phyloP scores from a whole-genome alignment of 306 rosid genomes.

The Quercus engelmannii region DNA sequence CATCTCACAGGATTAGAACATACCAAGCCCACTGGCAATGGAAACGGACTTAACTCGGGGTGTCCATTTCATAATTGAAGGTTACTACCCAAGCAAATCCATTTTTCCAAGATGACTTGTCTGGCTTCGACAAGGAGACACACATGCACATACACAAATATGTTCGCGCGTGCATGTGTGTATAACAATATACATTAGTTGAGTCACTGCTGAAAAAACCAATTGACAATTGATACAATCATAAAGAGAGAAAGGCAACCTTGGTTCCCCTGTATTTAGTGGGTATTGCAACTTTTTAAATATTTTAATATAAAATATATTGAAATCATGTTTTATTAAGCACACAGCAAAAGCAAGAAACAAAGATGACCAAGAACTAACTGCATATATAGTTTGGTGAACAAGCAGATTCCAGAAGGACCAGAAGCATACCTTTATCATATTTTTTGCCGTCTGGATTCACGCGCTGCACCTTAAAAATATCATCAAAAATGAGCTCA shows the following conservation, averaged over 20 bases:
- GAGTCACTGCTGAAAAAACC: not conserved
- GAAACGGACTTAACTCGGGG: not conserved
- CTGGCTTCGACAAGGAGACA: not conserved
- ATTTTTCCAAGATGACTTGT: not conserved
- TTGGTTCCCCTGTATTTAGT: not conserved
- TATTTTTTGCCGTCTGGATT: conserved; percentile 90
- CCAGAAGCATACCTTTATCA: conserved; percentile 58
- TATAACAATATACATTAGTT: not conserved
- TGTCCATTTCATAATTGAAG: not conserved
- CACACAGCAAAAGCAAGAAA: not conserved
- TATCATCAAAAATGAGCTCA: conserved; percentile 73
- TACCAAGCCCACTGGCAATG: not conserved
- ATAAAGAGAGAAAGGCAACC: not conserved
- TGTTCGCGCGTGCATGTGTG: accelerated
- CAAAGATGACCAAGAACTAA: not conserved
- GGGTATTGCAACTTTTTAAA: not conserved
- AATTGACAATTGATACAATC: not conserved
- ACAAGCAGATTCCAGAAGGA: not conserved
- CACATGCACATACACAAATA: not conserved
- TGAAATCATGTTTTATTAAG: not conserved
- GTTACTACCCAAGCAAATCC: not conserved
- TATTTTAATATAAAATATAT: not conserved
- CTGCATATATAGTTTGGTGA: not conserved
- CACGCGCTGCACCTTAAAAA: conserved; percentile 53
- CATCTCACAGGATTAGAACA: not conserved